Evolutionary conservation across 352 stramenopile genomes (phyloP).

Genomic region (Globisporangium acanthophoron): DNA sequence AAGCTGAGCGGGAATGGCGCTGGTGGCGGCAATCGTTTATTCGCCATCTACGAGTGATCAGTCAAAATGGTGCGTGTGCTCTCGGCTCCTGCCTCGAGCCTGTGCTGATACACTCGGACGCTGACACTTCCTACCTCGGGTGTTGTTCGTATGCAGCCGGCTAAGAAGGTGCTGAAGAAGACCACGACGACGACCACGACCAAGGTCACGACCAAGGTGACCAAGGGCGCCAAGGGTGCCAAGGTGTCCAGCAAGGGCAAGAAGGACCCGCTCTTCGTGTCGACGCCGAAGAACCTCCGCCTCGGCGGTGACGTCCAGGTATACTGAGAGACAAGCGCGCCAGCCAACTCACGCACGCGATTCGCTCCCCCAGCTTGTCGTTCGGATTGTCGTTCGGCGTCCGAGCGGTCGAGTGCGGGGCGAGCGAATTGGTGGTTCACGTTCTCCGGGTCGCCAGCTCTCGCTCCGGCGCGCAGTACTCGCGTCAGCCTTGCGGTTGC

Average conservation of each 20-base stretch:
- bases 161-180: slow-evolving; percentile 83
- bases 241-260: slow-evolving; percentile 64
- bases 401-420: not conserved
- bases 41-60: slow-evolving; percentile 75
- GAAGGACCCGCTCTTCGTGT: slow-evolving; percentile 94
- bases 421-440: slow-evolving; percentile 13
- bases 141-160: slow-evolving; percentile 29
- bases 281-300: slow-evolving; percentile 92
- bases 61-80: slow-evolving; percentile 40
- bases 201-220: slow-evolving; percentile 50
- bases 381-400: not conserved
- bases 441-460: slow-evolving; percentile 12
- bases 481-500: not conserved
- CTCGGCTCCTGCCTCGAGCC: too few relatives aligned
- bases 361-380: slow-evolving; percentile 1
- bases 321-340: slow-evolving; percentile 27
- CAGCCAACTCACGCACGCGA: not conserved
- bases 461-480: slow-evolving; percentile 5
- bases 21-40: slow-evolving; percentile 47
- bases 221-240: slow-evolving; percentile 65
- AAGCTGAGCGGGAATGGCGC: not conserved
- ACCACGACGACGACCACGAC: slow-evolving; percentile 61
- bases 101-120: too few relatives aligned
- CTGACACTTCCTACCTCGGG: too few relatives aligned
- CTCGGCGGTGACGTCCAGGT: slow-evolving; percentile 96